Evolutionary conservation across 352 stramenopile genomes (phyloP).

Genomic region (Phytophthora boehmeriae): DNA sequence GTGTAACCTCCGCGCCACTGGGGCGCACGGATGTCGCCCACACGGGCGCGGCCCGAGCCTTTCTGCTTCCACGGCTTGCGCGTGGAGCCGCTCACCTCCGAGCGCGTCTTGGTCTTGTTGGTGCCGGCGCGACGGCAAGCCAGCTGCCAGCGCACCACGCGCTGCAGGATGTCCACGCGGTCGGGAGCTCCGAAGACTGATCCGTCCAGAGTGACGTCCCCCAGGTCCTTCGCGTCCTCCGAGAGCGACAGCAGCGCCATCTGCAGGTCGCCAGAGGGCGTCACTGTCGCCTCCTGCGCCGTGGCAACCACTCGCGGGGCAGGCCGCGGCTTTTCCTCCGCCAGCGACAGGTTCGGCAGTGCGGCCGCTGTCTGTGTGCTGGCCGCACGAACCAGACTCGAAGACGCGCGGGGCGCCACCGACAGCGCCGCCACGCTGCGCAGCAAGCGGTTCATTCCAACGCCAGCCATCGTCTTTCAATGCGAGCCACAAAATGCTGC

Average conservation of each 20-base stretch:
- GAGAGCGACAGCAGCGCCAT: slow-evolving; percentile 72
- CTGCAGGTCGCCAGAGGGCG: slow-evolving; percentile 60
- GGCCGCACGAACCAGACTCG: slow-evolving; percentile 39
- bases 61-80: slow-evolving; percentile 91
- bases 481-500: slow-evolving; percentile 13
- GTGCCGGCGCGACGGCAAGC: slow-evolving; percentile 82
- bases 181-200: slow-evolving; percentile 79
- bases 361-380: slow-evolving; percentile 30
- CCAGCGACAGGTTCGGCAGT: slow-evolving; percentile 74
- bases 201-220: slow-evolving; percentile 61
- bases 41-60: slow-evolving; percentile 82
- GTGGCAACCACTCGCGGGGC: slow-evolving; percentile 67
- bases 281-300: slow-evolving; percentile 63
- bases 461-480: slow-evolving; percentile 24
- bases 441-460: slow-evolving; percentile 64
- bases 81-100: slow-evolving; percentile 87
- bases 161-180: slow-evolving; percentile 88
- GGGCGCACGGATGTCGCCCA: slow-evolving; percentile 86
- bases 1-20: slow-evolving; percentile 88
- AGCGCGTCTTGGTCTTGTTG: slow-evolving; percentile 91
- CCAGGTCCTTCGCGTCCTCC: slow-evolving; percentile 41
- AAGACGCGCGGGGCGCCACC: slow-evolving; percentile 46
- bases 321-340: slow-evolving; percentile 71
- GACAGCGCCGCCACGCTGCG: slow-evolving; percentile 60
- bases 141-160: slow-evolving; percentile 89